Evolutionary conservation across 78 protist species (phyloP), one percentile per base, ranked within the genome.

Genomic region (Tieghemostelium lacteum): DNA sequence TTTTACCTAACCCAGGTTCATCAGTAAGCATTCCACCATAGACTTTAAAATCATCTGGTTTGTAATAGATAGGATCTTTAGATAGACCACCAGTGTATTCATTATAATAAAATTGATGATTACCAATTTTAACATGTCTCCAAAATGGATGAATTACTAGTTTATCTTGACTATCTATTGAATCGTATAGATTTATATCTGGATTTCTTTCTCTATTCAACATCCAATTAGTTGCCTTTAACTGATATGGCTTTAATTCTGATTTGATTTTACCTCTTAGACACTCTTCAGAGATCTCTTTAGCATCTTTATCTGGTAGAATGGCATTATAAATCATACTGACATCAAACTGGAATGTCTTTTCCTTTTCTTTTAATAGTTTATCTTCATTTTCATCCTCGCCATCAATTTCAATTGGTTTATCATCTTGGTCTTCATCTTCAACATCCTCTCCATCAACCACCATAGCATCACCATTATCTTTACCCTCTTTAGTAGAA

Each of bases 1-100:
- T 83, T 29, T 83, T 83, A 6, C 89, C 89, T 26, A 83, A 45
- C 24, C 89, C 89, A 16, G 76, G 75, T 58, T 83, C 89, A 69
- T 83, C 89, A 3, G 72, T 57, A 19, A 83, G 55, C 1, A 83
- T 69, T 0, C 89, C 89, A 29, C 89, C 89, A n/a, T 17, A 42
- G 1, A 83, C 29, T 31, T 55, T 39, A 2, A 36, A 2, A 28
- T 42, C 10, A 12, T 37, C 50, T 8, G 31, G 12, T n/a, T 36
- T 39, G 2, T 7, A 36, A 52, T 29, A 10, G 14, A 69, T n/a
- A 2, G 66, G 64, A 6, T 40, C 33, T 17, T 55, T 57, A 22
- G 89, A 40, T 16, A 83, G 50, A 29, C 40, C n/a, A 3, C 89
- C 89, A 40, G 73, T 69, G 34, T 69, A 83, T 58, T 83, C 76